A percentile compares a stretch with the other conserved stretches of the same genome.
These are phyloP conservation scores for Miamiensis avidus DNA, from an alignment of 169 alveolate genomes.

Conservation along the genomic window DNA sequence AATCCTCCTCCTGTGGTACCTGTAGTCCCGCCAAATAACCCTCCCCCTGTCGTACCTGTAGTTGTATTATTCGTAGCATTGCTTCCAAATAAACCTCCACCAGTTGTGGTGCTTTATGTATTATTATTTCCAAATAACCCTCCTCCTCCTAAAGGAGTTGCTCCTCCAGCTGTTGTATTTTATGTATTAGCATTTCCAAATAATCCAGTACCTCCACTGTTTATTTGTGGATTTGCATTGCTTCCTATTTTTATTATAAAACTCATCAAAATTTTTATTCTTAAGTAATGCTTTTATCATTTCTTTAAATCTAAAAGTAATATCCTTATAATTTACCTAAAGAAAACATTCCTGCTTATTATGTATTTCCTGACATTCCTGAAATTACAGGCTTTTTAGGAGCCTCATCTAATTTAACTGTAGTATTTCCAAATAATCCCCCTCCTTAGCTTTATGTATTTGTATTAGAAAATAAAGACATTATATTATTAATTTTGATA, in stretches of 20 bases:
- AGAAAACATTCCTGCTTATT: not conserved
- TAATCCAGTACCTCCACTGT: not conserved
- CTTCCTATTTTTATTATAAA: not conserved
- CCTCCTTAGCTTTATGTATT: too few relatives aligned
- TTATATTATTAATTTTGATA: too few relatives aligned
- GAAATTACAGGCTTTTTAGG: not conserved
- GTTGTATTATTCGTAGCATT: not conserved
- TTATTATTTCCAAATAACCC: not conserved
- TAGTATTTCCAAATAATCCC: too few relatives aligned
- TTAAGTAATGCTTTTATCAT: not conserved
- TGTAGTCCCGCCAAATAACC: not conserved
- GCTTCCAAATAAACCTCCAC: not conserved
- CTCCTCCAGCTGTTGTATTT: not conserved
- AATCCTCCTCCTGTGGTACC: not conserved
- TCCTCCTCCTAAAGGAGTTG: too few relatives aligned
- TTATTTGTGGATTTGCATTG: too few relatives aligned
- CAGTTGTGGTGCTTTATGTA: too few relatives aligned
- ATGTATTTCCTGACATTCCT: not conserved
- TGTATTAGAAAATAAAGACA: too few relatives aligned
- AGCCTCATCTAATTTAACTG: too few relatives aligned
- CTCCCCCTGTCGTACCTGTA: not conserved
- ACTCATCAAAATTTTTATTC: too few relatives aligned
- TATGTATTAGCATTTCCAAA: not conserved
- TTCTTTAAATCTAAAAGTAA: too few relatives aligned
- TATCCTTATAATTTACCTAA: too few relatives aligned